Base-by-base conservation (phyloP, 108 stramenopile species). In the Nitzschia sp. region DNA sequence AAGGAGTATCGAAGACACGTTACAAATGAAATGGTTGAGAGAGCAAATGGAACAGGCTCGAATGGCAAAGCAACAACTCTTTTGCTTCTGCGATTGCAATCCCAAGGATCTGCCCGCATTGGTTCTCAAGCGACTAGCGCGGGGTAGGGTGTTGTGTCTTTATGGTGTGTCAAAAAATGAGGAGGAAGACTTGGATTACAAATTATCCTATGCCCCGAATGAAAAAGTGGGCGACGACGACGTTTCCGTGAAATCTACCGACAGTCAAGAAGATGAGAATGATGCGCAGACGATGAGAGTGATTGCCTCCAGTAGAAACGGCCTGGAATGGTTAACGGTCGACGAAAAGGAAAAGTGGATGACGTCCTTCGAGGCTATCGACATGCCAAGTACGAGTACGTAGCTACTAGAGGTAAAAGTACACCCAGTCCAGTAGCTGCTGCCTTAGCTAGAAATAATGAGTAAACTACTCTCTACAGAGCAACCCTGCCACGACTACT, bases 11-110 rank as follows among this genome's bases (percentile, higher is more conserved):
- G 41, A 58, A 16, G 38, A 60, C 27, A 58, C 53, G 1, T 64
- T 80, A 3, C 84, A 88, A 55, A 71, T 82, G 55, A 59, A 63
- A 21, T 93, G 92, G 89, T 52, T 90, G 19, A 72, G 81, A 2
- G 86, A 90, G 72, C 85, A 93, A 71, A 75, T 90, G 60, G 92
- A 93, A 61, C 89, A 88, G 58, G 80, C 80, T 50, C 87, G 88
- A 35, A 89, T 83, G 72, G 75, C 87, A 26, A 86, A 88, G 53
- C 83, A 75, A 56, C 87, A 86, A 44, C 56, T 85, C 8, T 89
- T 85, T 66, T 69, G 77, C 13, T 93, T 93, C 62, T 85, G 85
- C 41, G 85, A 93, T 58, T 82, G 87, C 27, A 80, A 87, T 72
- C 82, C 92, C 21, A 71, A 78, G 8, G 80, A 86, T 17, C 57